Percentiles rank a stretch among this genome's conserved stretches.
Conservation (phyloP, 2,329 filamentous ascomycete genomes). For the Ophiostoma himal-ulmi region DNA sequence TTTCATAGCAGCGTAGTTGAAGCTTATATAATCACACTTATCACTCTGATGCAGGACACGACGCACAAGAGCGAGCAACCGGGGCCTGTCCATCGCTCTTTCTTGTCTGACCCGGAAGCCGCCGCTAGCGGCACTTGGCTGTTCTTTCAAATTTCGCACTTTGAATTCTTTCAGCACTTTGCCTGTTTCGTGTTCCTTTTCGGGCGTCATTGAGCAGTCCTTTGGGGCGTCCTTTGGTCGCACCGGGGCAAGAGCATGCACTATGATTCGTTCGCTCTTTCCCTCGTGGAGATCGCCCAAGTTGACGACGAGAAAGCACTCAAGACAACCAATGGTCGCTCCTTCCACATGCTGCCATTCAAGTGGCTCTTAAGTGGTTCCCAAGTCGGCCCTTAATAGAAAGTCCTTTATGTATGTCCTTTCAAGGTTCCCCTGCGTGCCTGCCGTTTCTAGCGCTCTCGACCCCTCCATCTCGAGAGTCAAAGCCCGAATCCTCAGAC, state of each 20-base stretch:
- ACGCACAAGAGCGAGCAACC: neutral
- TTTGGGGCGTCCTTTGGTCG: neutral
- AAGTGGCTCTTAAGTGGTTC: neutral
- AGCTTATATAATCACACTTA: neutral
- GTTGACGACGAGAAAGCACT: neutral
- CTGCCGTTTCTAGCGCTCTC: neutral
- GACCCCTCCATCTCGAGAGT: neutral
- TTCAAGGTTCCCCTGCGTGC: neutral
- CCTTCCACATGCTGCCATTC: neutral
- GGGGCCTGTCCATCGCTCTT: neutral
- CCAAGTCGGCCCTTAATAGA: neutral
- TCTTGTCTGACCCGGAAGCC: neutral
- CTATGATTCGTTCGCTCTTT: conserved; percentile 2
- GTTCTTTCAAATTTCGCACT: neutral
- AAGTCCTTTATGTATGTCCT: neutral
- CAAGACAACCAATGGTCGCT: neutral
- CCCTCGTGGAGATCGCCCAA: neutral
- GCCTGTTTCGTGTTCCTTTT: too few relatives aligned
- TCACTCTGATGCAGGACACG: neutral
- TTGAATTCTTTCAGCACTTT: neutral
- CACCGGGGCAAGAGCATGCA: neutral
- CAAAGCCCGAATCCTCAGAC: neutral
- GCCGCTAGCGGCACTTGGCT: conserved; percentile 1
- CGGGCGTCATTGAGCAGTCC: neutral
- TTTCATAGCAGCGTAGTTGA: neutral